Percentiles rank a stretch among this genome's conserved stretches.
phyloP scores from a whole-genome alignment of 2,329 filamentous ascomycete genomes.

The Plenodomus tracheiphilus region DNA sequence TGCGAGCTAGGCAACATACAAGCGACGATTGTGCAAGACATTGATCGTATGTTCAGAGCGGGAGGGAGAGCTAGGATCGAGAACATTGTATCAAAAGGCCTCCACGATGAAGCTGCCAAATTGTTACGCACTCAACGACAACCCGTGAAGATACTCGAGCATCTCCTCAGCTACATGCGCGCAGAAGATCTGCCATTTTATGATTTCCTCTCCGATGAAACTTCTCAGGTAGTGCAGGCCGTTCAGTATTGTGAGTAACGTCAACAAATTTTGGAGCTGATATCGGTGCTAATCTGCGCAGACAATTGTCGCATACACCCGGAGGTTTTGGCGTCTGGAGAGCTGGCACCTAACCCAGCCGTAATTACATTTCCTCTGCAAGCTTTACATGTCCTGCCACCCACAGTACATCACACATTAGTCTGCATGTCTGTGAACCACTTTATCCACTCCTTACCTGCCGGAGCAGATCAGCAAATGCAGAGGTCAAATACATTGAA shows the following conservation, averaged over 20 bases:
- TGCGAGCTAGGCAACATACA: conserved; percentile 1
- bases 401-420: conserved; percentile 32
- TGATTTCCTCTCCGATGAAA: conserved; percentile 24
- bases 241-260: conserved; percentile 34
- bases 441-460: conserved; percentile 21
- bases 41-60: conserved; percentile 8
- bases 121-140: conserved; percentile 16
- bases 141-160: conserved; percentile 19
- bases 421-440: conserved; percentile 33
- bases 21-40: conserved; percentile 1
- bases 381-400: conserved; percentile 32
- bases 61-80: conserved; percentile 18
- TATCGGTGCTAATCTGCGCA: conserved; percentile 9
- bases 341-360: conserved; percentile 32
- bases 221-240: conserved; percentile 34
- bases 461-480: conserved; percentile 10
- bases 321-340: conserved; percentile 11
- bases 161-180: conserved; percentile 19
- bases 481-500: conserved; percentile 19
- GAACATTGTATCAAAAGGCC: conserved; percentile 13
- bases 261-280: neutral
- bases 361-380: conserved; percentile 29
- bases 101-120: conserved; percentile 15
- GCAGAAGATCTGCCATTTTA: conserved; percentile 26
- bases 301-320: conserved; percentile 33